These are phyloP conservation scores for maize (Zea mays) DNA, from an alignment of 176 grass and related monocot genomes.

Conservation along the genomic window Zm-B73-REFERENCE-NAM-5.0 NC_050105.1:137945501-137946000, in stretches of 20 bases:
- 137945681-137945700: conserved; percentile 41
- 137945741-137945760: conserved; percentile 63
- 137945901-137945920: conserved; percentile 68
- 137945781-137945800: conserved; percentile 68
- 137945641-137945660: conserved; percentile 66
- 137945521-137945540: conserved; percentile 47
- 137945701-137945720: conserved; percentile 16
- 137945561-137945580: conserved; percentile 58
- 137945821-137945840: conserved; percentile 79
- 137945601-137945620: conserved; percentile 77
- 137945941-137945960: conserved; percentile 52
- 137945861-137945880: conserved; percentile 70
- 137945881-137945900: conserved; percentile 69
- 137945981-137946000: conserved; percentile 38
- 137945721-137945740: conserved; percentile 46
- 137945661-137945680: conserved; percentile 53
- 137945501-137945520: conserved; percentile 1
- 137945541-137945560: conserved; percentile 56
- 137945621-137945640: conserved; percentile 70
- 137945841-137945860: conserved; percentile 69
- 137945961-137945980: conserved; percentile 11
- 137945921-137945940: conserved; percentile 64
- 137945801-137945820: conserved; percentile 68
- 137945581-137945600: conserved; percentile 73
- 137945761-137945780: conserved; percentile 69